A percentile compares a stretch with the other conserved stretches of the same genome.
Conservation (phyloP, 2,329 filamentous ascomycete species). For the Aspergillus quadricinctus region DNA sequence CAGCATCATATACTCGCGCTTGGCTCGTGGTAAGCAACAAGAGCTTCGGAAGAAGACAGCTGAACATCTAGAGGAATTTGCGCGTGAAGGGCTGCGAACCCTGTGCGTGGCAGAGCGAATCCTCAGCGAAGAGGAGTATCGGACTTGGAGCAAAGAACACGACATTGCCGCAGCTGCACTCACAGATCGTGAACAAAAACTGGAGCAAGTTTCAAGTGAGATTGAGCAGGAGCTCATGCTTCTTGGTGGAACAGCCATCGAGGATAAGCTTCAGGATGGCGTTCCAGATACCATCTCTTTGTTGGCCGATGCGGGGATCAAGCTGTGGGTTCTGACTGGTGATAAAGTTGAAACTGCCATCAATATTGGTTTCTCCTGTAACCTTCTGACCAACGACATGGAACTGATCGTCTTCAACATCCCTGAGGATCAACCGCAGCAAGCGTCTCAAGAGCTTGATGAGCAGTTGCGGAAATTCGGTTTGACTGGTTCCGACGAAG, state of each 20-base stretch:
- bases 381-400: slow-evolving; percentile 96
- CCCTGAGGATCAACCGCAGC: slow-evolving; percentile 64
- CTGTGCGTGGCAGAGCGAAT: slow-evolving; percentile 86
- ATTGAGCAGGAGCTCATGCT: slow-evolving; percentile 89
- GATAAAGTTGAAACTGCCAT: slow-evolving; percentile 99
- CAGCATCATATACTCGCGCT: slow-evolving; percentile 90
- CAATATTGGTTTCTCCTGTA: slow-evolving; percentile 99
- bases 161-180: slow-evolving; percentile 81
- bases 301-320: slow-evolving; percentile 89
- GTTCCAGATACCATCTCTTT: slow-evolving; percentile 93
- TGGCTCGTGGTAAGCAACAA: slow-evolving; percentile 78
- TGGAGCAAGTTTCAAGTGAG: slow-evolving; percentile 81
- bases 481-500: slow-evolving; percentile 78
- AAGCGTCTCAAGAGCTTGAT: slow-evolving; percentile 68
- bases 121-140: slow-evolving; percentile 77
- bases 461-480: slow-evolving; percentile 67
- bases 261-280: slow-evolving; percentile 93
- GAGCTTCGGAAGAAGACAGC: slow-evolving; percentile 80
- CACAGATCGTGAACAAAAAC: slow-evolving; percentile 82
- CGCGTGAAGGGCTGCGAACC: slow-evolving; percentile 87
- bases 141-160: slow-evolving; percentile 78
- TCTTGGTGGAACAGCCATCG: slow-evolving; percentile 91
- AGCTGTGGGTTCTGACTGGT: slow-evolving; percentile 95
- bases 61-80: slow-evolving; percentile 95
- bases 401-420: slow-evolving; percentile 88